Conservation (phyloP, 176 grass and related monocot genomes). For the Carex pumila region DNA sequence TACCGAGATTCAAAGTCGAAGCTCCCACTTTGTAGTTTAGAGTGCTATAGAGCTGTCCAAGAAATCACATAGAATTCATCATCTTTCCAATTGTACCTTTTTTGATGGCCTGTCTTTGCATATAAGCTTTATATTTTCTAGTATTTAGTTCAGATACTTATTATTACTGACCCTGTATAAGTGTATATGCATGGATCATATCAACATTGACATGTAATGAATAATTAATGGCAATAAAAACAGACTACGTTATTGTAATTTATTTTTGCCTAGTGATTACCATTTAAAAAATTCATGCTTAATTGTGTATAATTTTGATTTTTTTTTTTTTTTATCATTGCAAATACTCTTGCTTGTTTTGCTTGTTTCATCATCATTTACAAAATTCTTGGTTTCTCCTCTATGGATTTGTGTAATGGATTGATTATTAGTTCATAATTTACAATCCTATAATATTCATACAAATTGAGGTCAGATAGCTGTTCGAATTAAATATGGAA, state of each 20-base stretch:
- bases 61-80: constrained; percentile 14
- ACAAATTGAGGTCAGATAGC: too few relatives aligned
- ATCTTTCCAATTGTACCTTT: background rate
- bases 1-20: constrained; percentile 87
- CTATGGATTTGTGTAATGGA: too few relatives aligned
- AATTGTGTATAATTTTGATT: too few relatives aligned
- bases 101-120: background rate
- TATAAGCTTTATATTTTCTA: background rate
- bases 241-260: background rate
- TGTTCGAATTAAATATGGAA: too few relatives aligned
- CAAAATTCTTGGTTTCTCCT: too few relatives aligned
- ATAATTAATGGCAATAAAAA: background rate
- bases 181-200: background rate
- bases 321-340: background rate
- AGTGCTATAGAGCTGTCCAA: constrained; percentile 85
- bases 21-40: constrained; percentile 79
- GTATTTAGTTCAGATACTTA: background rate
- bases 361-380: too few relatives aligned
- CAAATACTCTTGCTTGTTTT: too few relatives aligned
- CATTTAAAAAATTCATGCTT: too few relatives aligned
- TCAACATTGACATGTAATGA: background rate
- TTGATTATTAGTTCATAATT: too few relatives aligned
- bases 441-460: too few relatives aligned
- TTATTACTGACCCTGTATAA: background rate
- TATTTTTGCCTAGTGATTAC: background rate